phyloP scores from a whole-genome alignment of 768 basidiomycete species.

The Serpula lacrymans region DNA sequence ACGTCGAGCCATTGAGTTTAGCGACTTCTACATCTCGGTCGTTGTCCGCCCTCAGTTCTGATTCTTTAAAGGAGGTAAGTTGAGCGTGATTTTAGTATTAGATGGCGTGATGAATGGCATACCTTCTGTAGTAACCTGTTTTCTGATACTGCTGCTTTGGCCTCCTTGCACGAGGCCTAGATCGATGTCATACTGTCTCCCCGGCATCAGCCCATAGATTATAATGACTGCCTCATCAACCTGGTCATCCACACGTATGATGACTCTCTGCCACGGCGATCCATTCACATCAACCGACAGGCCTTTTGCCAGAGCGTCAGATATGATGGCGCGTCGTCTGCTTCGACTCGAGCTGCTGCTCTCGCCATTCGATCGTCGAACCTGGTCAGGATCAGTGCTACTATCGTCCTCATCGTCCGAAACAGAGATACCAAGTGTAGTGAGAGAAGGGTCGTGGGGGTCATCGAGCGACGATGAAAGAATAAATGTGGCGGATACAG shows the following conservation, averaged over 20 bases:
- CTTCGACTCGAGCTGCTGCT: constrained; percentile 27
- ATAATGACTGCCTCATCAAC: constrained; percentile 88
- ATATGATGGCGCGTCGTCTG: constrained; percentile 44
- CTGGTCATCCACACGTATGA: constrained; percentile 76
- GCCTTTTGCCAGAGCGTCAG: constrained; percentile 68
- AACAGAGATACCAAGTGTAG: constrained; percentile 32
- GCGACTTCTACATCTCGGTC: constrained; percentile 18
- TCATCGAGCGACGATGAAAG: constrained; percentile 52
- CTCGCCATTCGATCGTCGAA: constrained; percentile 35
- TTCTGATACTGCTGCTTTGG: constrained; percentile 44
- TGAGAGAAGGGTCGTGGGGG: constrained; percentile 40
- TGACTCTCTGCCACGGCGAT: constrained; percentile 72
- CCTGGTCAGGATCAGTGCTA: constrained; percentile 15
- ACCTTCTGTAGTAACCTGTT: constrained; percentile 70
- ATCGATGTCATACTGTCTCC: constrained; percentile 88
- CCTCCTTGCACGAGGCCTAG: constrained; percentile 68
- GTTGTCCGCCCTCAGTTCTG: constrained; percentile 14
- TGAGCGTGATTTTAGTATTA: too few species aligned
- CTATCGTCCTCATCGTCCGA: constrained; percentile 18
- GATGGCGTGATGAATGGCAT: constrained; percentile 14
- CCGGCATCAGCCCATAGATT: constrained; percentile 85
- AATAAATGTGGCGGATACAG: constrained; percentile 80
- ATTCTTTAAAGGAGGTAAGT: too few species aligned
- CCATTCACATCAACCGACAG: constrained; percentile 80
- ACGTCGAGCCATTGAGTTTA: constrained; percentile 27